Base-by-base conservation (phyloP, 305 asterid species). In the Solanum aculeatissimum region DNA sequence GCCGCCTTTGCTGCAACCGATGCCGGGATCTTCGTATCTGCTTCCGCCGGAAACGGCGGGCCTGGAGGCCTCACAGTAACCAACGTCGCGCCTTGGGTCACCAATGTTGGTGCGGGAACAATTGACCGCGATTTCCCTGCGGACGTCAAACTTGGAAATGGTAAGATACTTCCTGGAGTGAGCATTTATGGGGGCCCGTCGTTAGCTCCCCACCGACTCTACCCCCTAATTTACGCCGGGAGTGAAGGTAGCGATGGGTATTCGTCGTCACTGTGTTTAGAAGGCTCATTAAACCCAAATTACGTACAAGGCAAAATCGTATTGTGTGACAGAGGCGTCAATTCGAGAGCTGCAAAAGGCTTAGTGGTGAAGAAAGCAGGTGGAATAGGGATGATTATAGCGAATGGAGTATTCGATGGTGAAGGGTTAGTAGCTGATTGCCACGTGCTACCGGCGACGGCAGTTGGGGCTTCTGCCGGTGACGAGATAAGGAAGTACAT, bases 101-200 rank as follows among this genome's bases (percentile, higher is more conserved):
- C 98, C 42, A 94, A 97, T 0, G 99, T 95, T 32, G 99, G 98
- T 1, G 99, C 97, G 0, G 97, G 98, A 2, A 91, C 95, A 12
- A 90, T 95, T 11, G 99, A 96, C 65, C 87, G 99, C 42, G 96
- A 96, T 60, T 96, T 96, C n/a, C 99, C 99, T 1, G 98, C 99
- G 0, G 92, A 89, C 3, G 94, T 96, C 4, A 90, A 88, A 86
- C 96, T 96, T 8, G 98, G 99, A 3, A 91, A 96, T 54, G 98
- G 98, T 1, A 89, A 85, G 53, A 84, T 86, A 13, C 74, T 92
- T 15, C 42, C 92, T 1, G 98, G 99, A 5, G 94, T 92, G 32
- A 91, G 97, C 40, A 90, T 96, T 8, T 96, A 93, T 66, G 94
- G 97, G 23, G 99, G 98, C 3, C 97, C 99, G 16, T 90, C 90